Percentiles rank a stretch among this genome's conserved stretches.
Conservation (phyloP, 306 rosid genomes). For the Parietaria judaica region DNA sequence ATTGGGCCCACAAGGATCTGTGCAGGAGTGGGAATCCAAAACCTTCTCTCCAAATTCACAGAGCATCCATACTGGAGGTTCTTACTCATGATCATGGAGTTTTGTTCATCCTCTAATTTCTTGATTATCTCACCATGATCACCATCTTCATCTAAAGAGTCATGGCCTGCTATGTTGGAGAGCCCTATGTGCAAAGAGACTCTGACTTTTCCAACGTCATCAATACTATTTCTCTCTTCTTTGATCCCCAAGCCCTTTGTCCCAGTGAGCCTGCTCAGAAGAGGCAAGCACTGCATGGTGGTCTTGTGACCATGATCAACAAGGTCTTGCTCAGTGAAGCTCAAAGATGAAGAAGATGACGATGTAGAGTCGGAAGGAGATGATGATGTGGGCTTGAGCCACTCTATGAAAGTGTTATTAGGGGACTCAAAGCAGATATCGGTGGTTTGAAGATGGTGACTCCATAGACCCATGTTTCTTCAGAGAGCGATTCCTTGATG, state of each 20-base stretch:
- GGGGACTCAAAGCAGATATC: conserved; percentile 54
- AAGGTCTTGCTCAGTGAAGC: conserved; percentile 14
- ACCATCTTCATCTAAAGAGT: background rate
- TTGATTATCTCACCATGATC: conserved; percentile 19
- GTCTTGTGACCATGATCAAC: background rate
- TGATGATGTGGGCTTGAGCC: conserved; percentile 66
- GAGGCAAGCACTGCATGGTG: conserved; percentile 56
- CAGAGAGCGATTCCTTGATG: conserved; percentile 24
- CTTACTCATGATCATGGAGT: conserved; percentile 18
- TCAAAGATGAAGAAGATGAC: conserved; percentile 4
- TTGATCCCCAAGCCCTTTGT: conserved; percentile 31
- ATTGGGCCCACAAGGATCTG: conserved; percentile 96
- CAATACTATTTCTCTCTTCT: conserved; percentile 27
- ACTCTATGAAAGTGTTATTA: conserved; percentile 56
- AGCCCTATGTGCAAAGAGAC: conserved; percentile 84
- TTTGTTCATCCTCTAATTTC: conserved; percentile 32
- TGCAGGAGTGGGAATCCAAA: conserved; percentile 95
- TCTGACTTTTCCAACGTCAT: conserved; percentile 32
- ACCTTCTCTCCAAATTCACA: conserved; percentile 57
- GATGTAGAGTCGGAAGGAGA: conserved; percentile 23
- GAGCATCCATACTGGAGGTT: conserved; percentile 36
- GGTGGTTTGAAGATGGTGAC: conserved; percentile 32
- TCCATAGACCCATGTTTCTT: conserved; percentile 53
- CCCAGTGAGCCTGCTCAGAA: conserved; percentile 28
- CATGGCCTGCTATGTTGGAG: conserved; percentile 27